phyloP scores from a whole-genome alignment of 768 basidiomycete species.

The Calocybe cyanea region DNA sequence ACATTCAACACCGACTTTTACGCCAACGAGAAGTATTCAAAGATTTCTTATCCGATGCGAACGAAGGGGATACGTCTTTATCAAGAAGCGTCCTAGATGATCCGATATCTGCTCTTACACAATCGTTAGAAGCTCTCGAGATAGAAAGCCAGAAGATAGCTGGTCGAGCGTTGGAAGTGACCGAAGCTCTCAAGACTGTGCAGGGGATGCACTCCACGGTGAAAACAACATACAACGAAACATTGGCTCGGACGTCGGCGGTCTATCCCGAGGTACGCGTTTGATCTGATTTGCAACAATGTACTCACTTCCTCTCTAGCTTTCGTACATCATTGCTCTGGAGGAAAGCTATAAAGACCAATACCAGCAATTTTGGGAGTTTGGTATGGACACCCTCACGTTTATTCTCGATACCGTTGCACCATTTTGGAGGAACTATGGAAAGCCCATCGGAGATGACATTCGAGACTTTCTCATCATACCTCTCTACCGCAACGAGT shows the following conservation, averaged over 20 bases:
- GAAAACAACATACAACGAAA: slow-evolving; percentile 63
- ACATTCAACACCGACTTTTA: slow-evolving; percentile 59
- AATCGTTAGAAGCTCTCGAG: slow-evolving; percentile 49
- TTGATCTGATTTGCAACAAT: too few relatives aligned
- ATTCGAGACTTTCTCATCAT: slow-evolving; percentile 79
- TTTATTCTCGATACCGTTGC: slow-evolving; percentile 73
- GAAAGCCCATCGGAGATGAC: slow-evolving; percentile 78
- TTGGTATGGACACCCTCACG: slow-evolving; percentile 75
- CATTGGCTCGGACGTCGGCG: slow-evolving; percentile 64
- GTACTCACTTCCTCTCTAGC: slow-evolving; percentile 30
- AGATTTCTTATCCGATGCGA: slow-evolving; percentile 36
- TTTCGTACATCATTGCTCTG: slow-evolving; percentile 64
- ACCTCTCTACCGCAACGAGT: slow-evolving; percentile 80
- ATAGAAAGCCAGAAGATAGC: slow-evolving; percentile 40
- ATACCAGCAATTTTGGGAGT: slow-evolving; percentile 79
- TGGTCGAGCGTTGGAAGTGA: slow-evolving; percentile 45
- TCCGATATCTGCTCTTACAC: slow-evolving; percentile 47
- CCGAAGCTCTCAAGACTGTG: slow-evolving; percentile 45
- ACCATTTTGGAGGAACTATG: slow-evolving; percentile 79
- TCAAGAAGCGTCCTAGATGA: slow-evolving; percentile 47
- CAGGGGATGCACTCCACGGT: slow-evolving; percentile 51
- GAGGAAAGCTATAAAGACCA: slow-evolving; percentile 80
- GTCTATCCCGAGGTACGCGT: slow-evolving; percentile 70
- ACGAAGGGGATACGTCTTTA: slow-evolving; percentile 15
- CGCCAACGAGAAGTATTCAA: slow-evolving; percentile 56